A percentile compares a stretch with the other conserved stretches of the same genome.
Evolutionary conservation across 805 yeast genomes (phyloP).

Genomic region (Candida silvicultrix): DNA sequence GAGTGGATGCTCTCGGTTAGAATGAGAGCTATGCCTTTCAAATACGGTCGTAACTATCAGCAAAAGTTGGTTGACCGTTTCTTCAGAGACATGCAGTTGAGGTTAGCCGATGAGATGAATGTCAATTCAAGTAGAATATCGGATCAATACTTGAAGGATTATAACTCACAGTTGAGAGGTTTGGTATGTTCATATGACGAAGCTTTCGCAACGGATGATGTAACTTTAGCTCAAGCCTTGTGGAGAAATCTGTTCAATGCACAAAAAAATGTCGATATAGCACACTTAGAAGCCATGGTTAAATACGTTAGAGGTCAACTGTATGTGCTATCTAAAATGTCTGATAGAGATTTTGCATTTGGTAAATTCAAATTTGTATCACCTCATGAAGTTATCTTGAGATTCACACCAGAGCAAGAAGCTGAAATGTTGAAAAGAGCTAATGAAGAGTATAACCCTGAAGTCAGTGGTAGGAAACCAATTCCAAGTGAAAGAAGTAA

Average conservation of each 20-base stretch:
- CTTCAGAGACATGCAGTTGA: slow-evolving; percentile 83
- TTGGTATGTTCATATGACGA: slow-evolving; percentile 88
- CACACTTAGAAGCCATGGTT: slow-evolving; percentile 82
- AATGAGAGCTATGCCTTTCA: slow-evolving; percentile 94
- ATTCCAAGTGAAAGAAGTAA: slow-evolving; percentile 57
- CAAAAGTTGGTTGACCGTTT: slow-evolving; percentile 86
- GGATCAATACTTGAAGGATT: slow-evolving; percentile 83
- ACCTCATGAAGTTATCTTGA: slow-evolving; percentile 72
- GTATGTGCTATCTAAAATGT: slow-evolving; percentile 77
- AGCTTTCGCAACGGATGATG: slow-evolving; percentile 75
- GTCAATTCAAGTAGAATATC: slow-evolving; percentile 76
- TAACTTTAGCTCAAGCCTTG: slow-evolving; percentile 67
- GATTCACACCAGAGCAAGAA: slow-evolving; percentile 62
- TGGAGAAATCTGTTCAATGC: slow-evolving; percentile 94
- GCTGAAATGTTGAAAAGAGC: slow-evolving; percentile 43
- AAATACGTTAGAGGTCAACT: slow-evolving; percentile 86
- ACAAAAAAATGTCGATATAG: slow-evolving; percentile 70
- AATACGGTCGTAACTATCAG: slow-evolving; percentile 83
- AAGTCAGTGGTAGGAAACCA: slow-evolving; percentile 26
- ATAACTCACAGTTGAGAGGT: slow-evolving; percentile 86
- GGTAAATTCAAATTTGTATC: slow-evolving; percentile 84
- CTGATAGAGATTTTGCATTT: slow-evolving; percentile 89
- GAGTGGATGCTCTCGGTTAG: slow-evolving; percentile 91
- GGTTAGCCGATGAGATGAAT: slow-evolving; percentile 81
- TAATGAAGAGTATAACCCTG: slow-evolving; percentile 40